Conservation (phyloP, 75 land plant species). For the Pinus taeda region DNA sequence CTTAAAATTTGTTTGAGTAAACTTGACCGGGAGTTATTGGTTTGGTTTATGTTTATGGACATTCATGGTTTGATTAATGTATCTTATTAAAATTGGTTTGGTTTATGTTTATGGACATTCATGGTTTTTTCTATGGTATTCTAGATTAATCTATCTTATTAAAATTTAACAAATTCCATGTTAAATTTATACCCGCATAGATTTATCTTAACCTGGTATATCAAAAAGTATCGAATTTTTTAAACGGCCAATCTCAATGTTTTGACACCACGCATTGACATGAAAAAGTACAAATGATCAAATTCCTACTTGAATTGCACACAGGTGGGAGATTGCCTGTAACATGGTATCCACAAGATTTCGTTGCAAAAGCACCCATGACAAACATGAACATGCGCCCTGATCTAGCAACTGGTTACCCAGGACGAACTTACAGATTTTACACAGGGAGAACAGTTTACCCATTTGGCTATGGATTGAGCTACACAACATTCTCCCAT, state of each 20-base stretch:
- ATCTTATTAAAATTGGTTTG: no score
- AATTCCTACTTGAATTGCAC: not conserved
- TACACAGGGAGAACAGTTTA: constrained; percentile 72
- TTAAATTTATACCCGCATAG: not conserved
- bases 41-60: no score
- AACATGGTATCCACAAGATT: constrained; percentile 74
- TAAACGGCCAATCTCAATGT: not conserved
- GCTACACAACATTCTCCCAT: constrained; percentile 66
- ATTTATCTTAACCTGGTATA: not conserved
- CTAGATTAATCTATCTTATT: no score
- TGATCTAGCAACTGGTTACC: constrained; percentile 68
- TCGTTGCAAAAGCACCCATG: constrained; percentile 65
- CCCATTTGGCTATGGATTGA: constrained; percentile 83
- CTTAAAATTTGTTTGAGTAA: no score
- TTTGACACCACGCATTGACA: not conserved
- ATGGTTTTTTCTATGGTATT: no score
- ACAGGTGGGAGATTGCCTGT: constrained; percentile 85
- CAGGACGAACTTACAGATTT: constrained; percentile 91
- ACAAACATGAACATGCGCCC: constrained; percentile 95
- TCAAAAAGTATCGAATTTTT: not conserved
- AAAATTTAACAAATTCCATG: no score
- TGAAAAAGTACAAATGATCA: not conserved
- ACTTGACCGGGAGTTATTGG: no score
- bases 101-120: no score
- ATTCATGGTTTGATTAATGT: no score